phyloP scores from a whole-genome alignment of 2,329 filamentous ascomycete genomes.

The Arachnomyces sp. region DNA sequence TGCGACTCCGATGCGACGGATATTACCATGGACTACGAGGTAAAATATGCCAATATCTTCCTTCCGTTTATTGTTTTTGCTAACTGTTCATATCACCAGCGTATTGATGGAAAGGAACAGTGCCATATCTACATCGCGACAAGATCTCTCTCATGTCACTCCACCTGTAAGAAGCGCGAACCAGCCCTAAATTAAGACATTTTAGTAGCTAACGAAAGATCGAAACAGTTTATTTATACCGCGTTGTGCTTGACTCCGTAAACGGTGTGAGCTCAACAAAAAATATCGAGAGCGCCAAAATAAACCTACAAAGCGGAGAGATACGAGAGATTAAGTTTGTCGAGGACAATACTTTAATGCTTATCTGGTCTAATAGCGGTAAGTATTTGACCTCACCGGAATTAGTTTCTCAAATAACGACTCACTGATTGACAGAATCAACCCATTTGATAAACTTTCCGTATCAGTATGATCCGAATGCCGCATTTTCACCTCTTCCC shows the following conservation, averaged over 20 bases:
- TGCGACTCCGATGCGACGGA: slow-evolving; percentile 40
- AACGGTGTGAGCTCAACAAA: slow-evolving; percentile 52
- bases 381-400: slow-evolving; percentile 9
- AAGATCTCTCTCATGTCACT: slow-evolving; percentile 13
- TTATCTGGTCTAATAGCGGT: slow-evolving; percentile 45
- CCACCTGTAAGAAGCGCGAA: no score
- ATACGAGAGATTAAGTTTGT: slow-evolving; percentile 61
- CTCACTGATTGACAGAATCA: slow-evolving; percentile 14
- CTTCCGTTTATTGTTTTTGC: neutral
- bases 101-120: slow-evolving; percentile 16
- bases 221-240: slow-evolving; percentile 51
- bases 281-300: slow-evolving; percentile 21
- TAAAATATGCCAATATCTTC: slow-evolving; percentile 16
- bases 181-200: no score
- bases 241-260: slow-evolving; percentile 44
- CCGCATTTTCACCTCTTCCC: slow-evolving; percentile 2
- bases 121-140: slow-evolving; percentile 29
- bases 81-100: slow-evolving; percentile 11
- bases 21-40: slow-evolving; percentile 50
- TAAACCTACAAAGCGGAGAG: slow-evolving; percentile 27
- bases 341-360: slow-evolving; percentile 52
- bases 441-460: slow-evolving; percentile 29
- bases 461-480: slow-evolving; percentile 18
- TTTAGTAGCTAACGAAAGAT: no score
- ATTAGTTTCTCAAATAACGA: neutral